Conservation (phyloP, 2,329 filamentous ascomycete genomes). For the Fusarium robinianum region DNA sequence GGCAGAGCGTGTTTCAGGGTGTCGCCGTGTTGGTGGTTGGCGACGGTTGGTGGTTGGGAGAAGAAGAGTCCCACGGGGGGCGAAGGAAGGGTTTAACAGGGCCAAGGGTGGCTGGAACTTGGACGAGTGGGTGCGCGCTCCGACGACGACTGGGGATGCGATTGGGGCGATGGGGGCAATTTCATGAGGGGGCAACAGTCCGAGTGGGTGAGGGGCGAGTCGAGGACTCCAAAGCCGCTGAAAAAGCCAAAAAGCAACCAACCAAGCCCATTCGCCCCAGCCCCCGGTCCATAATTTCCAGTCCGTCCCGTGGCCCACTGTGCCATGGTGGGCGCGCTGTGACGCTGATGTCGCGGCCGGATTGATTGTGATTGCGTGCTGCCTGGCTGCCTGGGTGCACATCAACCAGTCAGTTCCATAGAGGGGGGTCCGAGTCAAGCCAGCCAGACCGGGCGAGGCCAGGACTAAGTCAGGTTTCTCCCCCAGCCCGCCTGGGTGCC, state of each 20-base stretch:
- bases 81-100: slow-evolving; percentile 36
- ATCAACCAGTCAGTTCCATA: slow-evolving; percentile 25
- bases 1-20: slow-evolving; percentile 38
- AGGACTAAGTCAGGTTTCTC: slow-evolving; percentile 24
- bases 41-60: slow-evolving; percentile 28
- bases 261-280: slow-evolving; percentile 28
- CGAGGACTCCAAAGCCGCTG: neutral
- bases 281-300: slow-evolving; percentile 35
- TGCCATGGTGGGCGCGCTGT: slow-evolving; percentile 31
- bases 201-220: slow-evolving; percentile 17
- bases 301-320: slow-evolving; percentile 30
- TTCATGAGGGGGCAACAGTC: slow-evolving; percentile 18
- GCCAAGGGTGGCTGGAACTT: slow-evolving; percentile 28
- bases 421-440: slow-evolving; percentile 26
- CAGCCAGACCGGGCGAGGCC: slow-evolving; percentile 10
- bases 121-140: slow-evolving; percentile 28
- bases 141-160: slow-evolving; percentile 23
- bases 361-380: slow-evolving; percentile 39
- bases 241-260: slow-evolving; percentile 32
- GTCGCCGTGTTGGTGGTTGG: slow-evolving; percentile 30
- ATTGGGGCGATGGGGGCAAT: slow-evolving; percentile 25
- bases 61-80: slow-evolving; percentile 29
- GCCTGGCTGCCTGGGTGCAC: slow-evolving; percentile 7
- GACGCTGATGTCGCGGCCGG: slow-evolving; percentile 30
- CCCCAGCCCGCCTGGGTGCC: slow-evolving; percentile 20